phyloP scores from a whole-genome alignment of 2,329 filamentous ascomycete genomes.

The Venturia nashicola region DNA sequence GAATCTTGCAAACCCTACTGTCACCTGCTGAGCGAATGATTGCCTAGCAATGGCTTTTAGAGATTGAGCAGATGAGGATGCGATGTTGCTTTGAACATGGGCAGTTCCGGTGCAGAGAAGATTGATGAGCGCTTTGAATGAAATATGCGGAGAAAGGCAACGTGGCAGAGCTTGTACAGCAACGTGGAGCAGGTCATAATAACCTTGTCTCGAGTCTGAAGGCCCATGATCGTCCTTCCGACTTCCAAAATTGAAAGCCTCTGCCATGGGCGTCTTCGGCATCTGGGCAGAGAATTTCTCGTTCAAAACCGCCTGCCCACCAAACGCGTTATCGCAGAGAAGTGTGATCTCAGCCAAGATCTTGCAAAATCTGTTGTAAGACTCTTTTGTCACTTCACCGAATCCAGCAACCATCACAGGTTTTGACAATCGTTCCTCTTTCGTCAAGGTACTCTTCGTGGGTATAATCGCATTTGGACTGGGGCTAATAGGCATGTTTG shows the following conservation, averaged over 20 bases:
- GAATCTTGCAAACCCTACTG: slow-evolving; percentile 90
- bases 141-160: slow-evolving; percentile 83
- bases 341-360: slow-evolving; percentile 93
- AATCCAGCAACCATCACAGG: slow-evolving; percentile 50
- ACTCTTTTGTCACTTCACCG: slow-evolving; percentile 66
- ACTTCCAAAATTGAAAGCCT: slow-evolving; percentile 82
- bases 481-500: slow-evolving; percentile 21
- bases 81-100: slow-evolving; percentile 87
- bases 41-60: slow-evolving; percentile 92
- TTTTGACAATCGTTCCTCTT: slow-evolving; percentile 54
- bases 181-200: slow-evolving; percentile 90
- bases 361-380: slow-evolving; percentile 85
- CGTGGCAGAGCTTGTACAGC: slow-evolving; percentile 89
- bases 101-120: slow-evolving; percentile 92
- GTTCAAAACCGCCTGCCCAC: slow-evolving; percentile 85
- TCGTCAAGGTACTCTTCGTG: slow-evolving; percentile 26
- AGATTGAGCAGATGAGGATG: slow-evolving; percentile 80
- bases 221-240: slow-evolving; percentile 65
- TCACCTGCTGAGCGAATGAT: slow-evolving; percentile 86
- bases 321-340: slow-evolving; percentile 93
- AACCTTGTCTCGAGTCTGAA: slow-evolving; percentile 79
- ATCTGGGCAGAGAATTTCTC: slow-evolving; percentile 83
- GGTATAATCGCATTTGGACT: slow-evolving; percentile 13
- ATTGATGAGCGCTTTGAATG: slow-evolving; percentile 88
- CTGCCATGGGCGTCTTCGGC: slow-evolving; percentile 88